Evolutionary conservation across 1,139 yeast genomes (phyloP).

Genomic region (Scheffersomyces insectosa): DNA sequence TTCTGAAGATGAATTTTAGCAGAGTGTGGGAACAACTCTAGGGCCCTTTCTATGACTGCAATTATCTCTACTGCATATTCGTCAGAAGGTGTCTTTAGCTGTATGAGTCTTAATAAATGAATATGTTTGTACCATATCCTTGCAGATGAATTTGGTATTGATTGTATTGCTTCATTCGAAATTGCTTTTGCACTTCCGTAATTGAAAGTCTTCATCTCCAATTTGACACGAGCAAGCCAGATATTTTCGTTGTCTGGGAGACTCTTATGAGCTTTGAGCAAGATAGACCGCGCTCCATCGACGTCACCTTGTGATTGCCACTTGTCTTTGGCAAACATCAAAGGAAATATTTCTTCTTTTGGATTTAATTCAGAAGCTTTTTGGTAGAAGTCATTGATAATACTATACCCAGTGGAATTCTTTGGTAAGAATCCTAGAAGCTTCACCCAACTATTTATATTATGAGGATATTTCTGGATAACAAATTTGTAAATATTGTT

Average conservation of each 20-base stretch:
- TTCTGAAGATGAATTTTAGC: conserved; percentile 59
- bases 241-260: conserved; percentile 51
- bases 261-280: conserved; percentile 45
- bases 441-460: conserved; percentile 56
- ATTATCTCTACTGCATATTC: conserved; percentile 14
- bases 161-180: conserved; percentile 41
- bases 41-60: conserved; percentile 42
- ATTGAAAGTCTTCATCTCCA: conserved; percentile 49
- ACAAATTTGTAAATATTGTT: conserved; percentile 50
- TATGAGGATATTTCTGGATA: conserved; percentile 48
- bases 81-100: conserved; percentile 3
- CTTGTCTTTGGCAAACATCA: conserved; percentile 73
- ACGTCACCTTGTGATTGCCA: conserved; percentile 53
- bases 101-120: conserved; percentile 47
- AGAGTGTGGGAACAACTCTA: conserved; percentile 45
- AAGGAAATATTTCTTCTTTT: conserved; percentile 48
- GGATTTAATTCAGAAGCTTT: conserved; percentile 53
- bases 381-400: conserved; percentile 40
- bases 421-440: conserved; percentile 49
- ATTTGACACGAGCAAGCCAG: conserved; percentile 71
- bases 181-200: conserved; percentile 41
- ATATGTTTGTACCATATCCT: conserved; percentile 68
- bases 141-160: conserved; percentile 36
- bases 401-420: conserved; percentile 12
- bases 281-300: conserved; percentile 52